These are phyloP conservation scores for Aureobasidium mangrovei DNA, from an alignment of 2,329 filamentous ascomycete species.

Conservation along the genomic window DNA sequence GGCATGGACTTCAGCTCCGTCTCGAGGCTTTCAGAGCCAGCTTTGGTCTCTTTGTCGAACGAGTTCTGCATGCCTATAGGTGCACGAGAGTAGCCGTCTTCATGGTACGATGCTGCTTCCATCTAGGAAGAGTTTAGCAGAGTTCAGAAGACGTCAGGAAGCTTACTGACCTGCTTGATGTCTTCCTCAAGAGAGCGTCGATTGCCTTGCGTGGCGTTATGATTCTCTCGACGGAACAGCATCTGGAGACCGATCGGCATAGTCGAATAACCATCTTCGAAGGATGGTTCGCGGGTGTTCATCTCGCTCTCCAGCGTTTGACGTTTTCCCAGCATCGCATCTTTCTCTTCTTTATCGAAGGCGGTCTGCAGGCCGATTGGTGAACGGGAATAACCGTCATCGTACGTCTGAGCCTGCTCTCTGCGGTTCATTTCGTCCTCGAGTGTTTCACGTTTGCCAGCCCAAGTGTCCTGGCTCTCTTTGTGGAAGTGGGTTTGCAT, in stretches of 20 bases:
- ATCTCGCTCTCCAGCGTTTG: constrained; percentile 15
- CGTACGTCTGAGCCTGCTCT: neutral
- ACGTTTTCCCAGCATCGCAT: constrained; percentile 2
- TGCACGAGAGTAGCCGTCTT: constrained; percentile 14
- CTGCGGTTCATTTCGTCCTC: constrained; percentile 7
- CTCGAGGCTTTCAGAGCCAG: neutral
- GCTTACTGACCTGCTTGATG: neutral
- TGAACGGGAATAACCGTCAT: constrained; percentile 15
- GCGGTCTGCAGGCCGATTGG: constrained; percentile 19
- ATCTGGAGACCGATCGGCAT: constrained; percentile 18
- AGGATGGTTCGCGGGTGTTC: neutral
- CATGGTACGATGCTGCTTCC: constrained; percentile 4
- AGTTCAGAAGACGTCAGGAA: neutral
- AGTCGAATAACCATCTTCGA: constrained; percentile 17
- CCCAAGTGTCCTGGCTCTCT: neutral
- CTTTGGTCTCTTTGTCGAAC: constrained; percentile 37
- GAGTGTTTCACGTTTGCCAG: constrained; percentile 1
- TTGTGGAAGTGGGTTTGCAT: constrained; percentile 14
- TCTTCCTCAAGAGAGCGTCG: constrained; percentile 12
- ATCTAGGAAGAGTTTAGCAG: neutral
- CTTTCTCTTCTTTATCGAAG: constrained; percentile 16
- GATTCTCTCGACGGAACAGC: constrained; percentile 15
- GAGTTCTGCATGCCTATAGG: constrained; percentile 43
- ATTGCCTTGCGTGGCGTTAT: neutral
- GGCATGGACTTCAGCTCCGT: constrained; percentile 13